A percentile compares a stretch with the other conserved stretches of the same genome.
These are phyloP conservation scores for Pythium dissimile DNA, from an alignment of 352 stramenopile species.

Conservation along the genomic window DNA sequence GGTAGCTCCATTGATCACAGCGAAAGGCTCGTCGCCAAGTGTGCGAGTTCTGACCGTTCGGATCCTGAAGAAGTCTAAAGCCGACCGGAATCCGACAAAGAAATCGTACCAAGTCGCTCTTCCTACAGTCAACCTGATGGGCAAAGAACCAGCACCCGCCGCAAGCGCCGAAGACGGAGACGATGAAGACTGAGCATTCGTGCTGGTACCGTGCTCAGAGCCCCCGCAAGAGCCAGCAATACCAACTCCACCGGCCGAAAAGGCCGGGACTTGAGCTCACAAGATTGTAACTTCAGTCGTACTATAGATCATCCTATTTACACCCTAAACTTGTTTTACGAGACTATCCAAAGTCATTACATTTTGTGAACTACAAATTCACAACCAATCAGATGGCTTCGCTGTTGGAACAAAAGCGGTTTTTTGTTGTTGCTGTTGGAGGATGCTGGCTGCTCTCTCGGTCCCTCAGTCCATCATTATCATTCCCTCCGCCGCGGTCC, in stretches of 20 bases:
- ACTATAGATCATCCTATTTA: neutral
- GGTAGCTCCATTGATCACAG: too few relatives aligned
- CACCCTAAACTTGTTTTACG: neutral
- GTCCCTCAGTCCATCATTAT: slow-evolving; percentile 1
- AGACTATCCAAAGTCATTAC: neutral
- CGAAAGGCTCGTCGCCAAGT: neutral
- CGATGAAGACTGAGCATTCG: slow-evolving; percentile 7
- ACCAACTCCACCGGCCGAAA: too few relatives aligned
- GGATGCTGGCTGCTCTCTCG: neutral
- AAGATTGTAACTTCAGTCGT: too few relatives aligned
- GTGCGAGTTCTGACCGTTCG: neutral
- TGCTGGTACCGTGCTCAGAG: slow-evolving; percentile 4
- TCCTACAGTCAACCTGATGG: neutral
- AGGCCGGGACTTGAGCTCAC: too few relatives aligned
- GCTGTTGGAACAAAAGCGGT: too few relatives aligned
- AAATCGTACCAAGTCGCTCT: neutral
- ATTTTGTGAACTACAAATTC: neutral
- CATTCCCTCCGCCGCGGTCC: neutral
- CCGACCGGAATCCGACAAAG: neutral
- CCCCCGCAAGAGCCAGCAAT: neutral
- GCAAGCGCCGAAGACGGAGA: neutral
- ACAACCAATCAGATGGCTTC: too few relatives aligned
- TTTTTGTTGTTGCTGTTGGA: too few relatives aligned
- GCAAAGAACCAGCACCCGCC: neutral
- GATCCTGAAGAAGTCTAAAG: slow-evolving; percentile 1